Base-by-base conservation (phyloP, 768 basidiomycete genomes). In the Suillus plorans region DNA sequence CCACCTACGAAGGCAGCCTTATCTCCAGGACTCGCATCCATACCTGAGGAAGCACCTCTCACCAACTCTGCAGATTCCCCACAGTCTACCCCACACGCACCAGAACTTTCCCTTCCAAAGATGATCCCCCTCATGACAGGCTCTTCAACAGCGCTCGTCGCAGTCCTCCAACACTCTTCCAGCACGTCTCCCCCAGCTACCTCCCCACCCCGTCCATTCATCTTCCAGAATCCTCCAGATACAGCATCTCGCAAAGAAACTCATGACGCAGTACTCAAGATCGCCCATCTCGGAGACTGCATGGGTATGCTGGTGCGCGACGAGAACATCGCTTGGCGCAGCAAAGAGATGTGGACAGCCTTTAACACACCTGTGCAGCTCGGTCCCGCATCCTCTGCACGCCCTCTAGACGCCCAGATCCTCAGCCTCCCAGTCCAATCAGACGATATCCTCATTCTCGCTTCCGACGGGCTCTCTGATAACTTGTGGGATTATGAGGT, bases 311-410 rank as follows among this genome's bases (percentile, higher is more conserved):
- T 97, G 25, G 87, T 98, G 22, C 86, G 95, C 3, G 89, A 85
- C 7, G 86, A 90, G 53, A 81, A 86, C 62, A 87, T 97, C 52
- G 85, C 88, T 2, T 97, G 94, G 89, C 83, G 95, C 39, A 91
- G 89, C 58, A 86, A 92, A 50, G 96, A 97, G 76, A 96, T 97
- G 92, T 95, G 95, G 87, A 95, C 94, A 85, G 84, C 82, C 16
- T 89, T 89, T 75, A 89, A 89, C 69, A 85, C 83, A n/a, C 88
- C 86, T 0, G 80, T 83, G 36, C 87, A 88, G 69, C 85, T 90
- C 37, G 87, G 87, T 8, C 87, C 87, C 2, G 79, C 84, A 49
- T 84, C 84, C 2, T 77, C 83, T n/a, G 86, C 87, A 22, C 84
- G 82, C 31, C 89, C 91, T 18, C 72, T 81, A 22, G 85, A 92